A percentile compares a stretch with the other conserved stretches of the same genome.
phyloP scores from a whole-genome alignment of 2,329 filamentous ascomycete genomes.

The Chalara sp. region DNA sequence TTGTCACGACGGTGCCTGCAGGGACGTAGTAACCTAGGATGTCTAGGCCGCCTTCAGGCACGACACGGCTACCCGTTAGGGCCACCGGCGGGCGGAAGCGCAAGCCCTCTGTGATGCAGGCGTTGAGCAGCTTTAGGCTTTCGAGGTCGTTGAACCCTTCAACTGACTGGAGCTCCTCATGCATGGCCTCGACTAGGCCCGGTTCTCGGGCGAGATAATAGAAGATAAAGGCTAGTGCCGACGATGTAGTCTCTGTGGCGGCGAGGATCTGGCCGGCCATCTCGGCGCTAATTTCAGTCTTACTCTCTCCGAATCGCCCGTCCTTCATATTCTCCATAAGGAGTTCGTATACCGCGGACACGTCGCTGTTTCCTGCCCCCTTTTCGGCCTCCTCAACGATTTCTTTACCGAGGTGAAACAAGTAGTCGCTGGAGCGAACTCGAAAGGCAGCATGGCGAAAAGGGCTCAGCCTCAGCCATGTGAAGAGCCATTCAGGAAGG shows the following conservation, averaged over 20 bases:
- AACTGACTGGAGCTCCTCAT: slow-evolving; percentile 2
- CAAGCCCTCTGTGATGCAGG: slow-evolving; percentile 8
- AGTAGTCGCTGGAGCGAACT: slow-evolving; percentile 4
- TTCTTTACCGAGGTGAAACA: slow-evolving; percentile 5
- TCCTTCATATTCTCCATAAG: slow-evolving; percentile 3
- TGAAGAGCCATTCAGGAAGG: slow-evolving; percentile 8
- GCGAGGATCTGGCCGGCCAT: slow-evolving; percentile 7
- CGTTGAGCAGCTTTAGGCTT: slow-evolving; percentile 4
- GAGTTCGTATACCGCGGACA: slow-evolving; percentile 1
- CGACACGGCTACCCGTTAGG: no score
- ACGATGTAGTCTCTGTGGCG: slow-evolving; percentile 8
- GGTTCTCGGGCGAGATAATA: slow-evolving; percentile 5
- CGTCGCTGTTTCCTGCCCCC: background rate
- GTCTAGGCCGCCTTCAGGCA: no score
- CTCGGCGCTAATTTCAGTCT: slow-evolving; percentile 1
- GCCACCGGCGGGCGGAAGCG: slow-evolving; percentile 2
- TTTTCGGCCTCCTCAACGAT: slow-evolving; percentile 1
- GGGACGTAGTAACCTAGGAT: no score
- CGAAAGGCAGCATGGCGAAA: slow-evolving; percentile 4
- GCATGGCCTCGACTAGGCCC: background rate
- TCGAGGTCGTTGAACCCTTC: slow-evolving; percentile 4
- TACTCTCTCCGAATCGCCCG: background rate
- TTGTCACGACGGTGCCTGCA: no score
- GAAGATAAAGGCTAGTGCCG: slow-evolving; percentile 7
- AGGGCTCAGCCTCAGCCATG: slow-evolving; percentile 4